Evolutionary conservation across 805 yeast species (phyloP), one percentile per base, ranked within the genome.

Genomic region (Kodamaea neixiangensis): DNA sequence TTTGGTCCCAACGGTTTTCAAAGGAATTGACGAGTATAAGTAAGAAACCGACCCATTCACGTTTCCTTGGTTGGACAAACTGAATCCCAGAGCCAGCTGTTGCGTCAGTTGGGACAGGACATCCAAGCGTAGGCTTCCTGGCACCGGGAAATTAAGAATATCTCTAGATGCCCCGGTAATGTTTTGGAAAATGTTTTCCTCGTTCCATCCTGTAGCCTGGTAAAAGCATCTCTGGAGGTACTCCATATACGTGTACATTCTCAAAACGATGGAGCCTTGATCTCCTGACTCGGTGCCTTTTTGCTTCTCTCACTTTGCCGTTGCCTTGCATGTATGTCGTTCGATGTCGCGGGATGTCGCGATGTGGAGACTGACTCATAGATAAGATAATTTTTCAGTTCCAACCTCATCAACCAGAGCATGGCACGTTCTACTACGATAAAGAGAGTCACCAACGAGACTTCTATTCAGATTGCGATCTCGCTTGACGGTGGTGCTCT

Each of bases 21-120:
- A 67, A 1, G 85, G 81, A 0, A 75, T 67, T 0, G 93, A 82
- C 13, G 91, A 78, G 68, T 87, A 91, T 9, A 91, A 63, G 63
- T 93, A 93, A 0, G 97, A 84, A 22, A 93, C 61, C 0, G 97
- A 86, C 1, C 98, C 97, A 58, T 85, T 83, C 38, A 94, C 79
- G 1, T 78, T 67, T 33, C 81, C 83, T 33, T 77, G 65, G 58
- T 85, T 87, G 34, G 88, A 78, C 11, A 93, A 72, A 7, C 87
- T 80, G 58, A 89, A 79, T 13, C 90, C 83, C 19, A 90, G 84
- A 47, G 88, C 90, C 56, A 89, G 84, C 58, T 81, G 70, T 2
- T 78, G 80, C 0, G 96, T 77, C 1, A 94, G 75, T 58, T 82
- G 84, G 31, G 92, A 82, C 1, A 94, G 81, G 3, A 90, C 73